Conservation (phyloP, 2,329 filamentous ascomycete species). For the Xylariaceae sp. region DNA sequence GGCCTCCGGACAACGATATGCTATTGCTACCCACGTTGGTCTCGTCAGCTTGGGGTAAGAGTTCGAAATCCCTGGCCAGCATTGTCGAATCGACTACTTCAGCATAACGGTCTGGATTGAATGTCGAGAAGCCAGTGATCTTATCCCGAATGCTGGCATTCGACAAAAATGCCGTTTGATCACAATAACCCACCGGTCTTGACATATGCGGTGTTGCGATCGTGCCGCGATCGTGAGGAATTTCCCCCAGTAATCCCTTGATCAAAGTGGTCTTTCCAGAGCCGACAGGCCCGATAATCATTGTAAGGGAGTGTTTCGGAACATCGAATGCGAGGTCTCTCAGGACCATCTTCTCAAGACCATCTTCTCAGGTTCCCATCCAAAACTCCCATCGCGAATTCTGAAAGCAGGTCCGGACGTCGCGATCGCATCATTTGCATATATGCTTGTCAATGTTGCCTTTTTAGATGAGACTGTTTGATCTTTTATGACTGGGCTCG, state of each 20-base stretch:
- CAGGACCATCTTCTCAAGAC: conserved; percentile 26
- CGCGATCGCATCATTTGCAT: too few relatives aligned
- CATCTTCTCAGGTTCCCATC: conserved; percentile 36
- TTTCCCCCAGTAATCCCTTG: conserved; percentile 39
- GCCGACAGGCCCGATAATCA: conserved; percentile 43
- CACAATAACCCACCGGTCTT: conserved; percentile 36
- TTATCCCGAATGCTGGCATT: conserved; percentile 34
- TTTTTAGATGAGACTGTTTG: too few relatives aligned
- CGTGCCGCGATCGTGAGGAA: conserved; percentile 27
- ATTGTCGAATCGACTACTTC: conserved; percentile 28
- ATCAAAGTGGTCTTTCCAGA: conserved; percentile 45
- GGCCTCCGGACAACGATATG: conserved; percentile 45
- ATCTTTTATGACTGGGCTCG: too few relatives aligned
- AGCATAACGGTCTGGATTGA: conserved; percentile 26
- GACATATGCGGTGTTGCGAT: conserved; percentile 20
- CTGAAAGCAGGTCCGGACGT: background rate
- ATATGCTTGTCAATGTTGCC: too few relatives aligned
- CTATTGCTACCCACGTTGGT: conserved; percentile 46
- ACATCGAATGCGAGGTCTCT: conserved; percentile 34
- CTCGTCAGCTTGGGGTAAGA: conserved; percentile 35
- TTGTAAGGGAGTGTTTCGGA: conserved; percentile 31
- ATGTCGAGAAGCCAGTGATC: conserved; percentile 29
- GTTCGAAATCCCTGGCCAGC: conserved; percentile 31
- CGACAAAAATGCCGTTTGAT: conserved; percentile 36
- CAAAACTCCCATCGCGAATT: conserved; percentile 7